Percentiles rank a stretch among this genome's conserved stretches.
These are phyloP conservation scores for Aristolochia contorta DNA, from an alignment of 164 flowering plant genomes.

Conservation along the genomic window DNA sequence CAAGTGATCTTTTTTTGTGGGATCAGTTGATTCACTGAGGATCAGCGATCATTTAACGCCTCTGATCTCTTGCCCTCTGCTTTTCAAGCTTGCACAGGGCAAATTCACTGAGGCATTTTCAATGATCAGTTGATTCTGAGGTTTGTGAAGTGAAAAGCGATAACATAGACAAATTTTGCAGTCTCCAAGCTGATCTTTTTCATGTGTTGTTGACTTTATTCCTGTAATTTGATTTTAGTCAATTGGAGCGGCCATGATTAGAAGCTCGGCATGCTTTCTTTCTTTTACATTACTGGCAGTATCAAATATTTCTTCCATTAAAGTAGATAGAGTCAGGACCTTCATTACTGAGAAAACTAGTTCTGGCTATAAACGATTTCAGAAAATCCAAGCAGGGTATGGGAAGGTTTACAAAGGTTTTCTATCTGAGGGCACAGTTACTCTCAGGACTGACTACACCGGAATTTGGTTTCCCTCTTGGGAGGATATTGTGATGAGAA, in stretches of 20 bases:
- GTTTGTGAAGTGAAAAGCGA: too few relatives aligned
- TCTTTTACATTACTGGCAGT: constrained; percentile 25
- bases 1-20: neutral
- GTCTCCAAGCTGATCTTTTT: neutral
- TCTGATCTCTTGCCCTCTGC: too few relatives aligned
- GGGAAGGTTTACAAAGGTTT: constrained; percentile 63
- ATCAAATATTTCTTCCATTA: constrained; percentile 29
- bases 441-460: constrained; percentile 66
- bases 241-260: neutral
- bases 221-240: neutral
- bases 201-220: neutral
- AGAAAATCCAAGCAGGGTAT: constrained; percentile 58
- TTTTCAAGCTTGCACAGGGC: too few relatives aligned
- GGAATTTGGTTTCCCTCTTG: constrained; percentile 55
- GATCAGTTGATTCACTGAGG: too few relatives aligned
- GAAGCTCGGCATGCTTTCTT: neutral
- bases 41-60: too few relatives aligned
- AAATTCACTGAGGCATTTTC: too few relatives aligned
- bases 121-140: too few relatives aligned
- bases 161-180: too few relatives aligned
- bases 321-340: constrained; percentile 53
- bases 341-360: constrained; percentile 47
- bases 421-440: constrained; percentile 34
- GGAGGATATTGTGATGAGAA: constrained; percentile 70
- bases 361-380: constrained; percentile 43